Evolutionary conservation across 768 basidiomycete genomes (phyloP).

Genomic region (Collybia mongolica): DNA sequence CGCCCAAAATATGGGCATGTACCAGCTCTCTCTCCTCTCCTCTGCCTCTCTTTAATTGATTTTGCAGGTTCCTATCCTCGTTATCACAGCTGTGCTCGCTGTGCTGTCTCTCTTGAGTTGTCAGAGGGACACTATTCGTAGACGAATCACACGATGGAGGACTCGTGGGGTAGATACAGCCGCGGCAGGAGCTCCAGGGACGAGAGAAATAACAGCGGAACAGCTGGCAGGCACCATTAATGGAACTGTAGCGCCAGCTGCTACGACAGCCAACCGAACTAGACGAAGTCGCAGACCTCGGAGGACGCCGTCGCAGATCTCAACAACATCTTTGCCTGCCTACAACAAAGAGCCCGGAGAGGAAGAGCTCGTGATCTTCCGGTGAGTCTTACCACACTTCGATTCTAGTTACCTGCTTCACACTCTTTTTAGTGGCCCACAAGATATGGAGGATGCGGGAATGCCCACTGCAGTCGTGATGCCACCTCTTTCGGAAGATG

Average conservation of each 20-base stretch:
- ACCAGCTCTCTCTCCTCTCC: neutral
- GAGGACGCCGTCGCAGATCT: slow-evolving; percentile 79
- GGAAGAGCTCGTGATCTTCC: slow-evolving; percentile 70
- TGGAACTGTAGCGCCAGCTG: slow-evolving; percentile 18
- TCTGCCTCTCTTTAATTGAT: neutral
- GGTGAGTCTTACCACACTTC: slow-evolving; percentile 24
- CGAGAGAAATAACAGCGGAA: slow-evolving; percentile 52
- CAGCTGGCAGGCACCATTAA: slow-evolving; percentile 52
- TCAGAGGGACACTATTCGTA: too few species aligned
- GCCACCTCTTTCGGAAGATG: slow-evolving; percentile 35
- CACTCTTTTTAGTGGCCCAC: slow-evolving; percentile 37
- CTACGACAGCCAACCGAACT: slow-evolving; percentile 24
- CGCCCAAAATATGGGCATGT: slow-evolving; percentile 16
- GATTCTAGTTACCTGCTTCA: neutral
- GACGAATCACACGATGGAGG: too few species aligned
- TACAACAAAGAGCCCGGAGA: slow-evolving; percentile 88
- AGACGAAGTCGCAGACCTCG: slow-evolving; percentile 39
- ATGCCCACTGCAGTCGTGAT: slow-evolving; percentile 40
- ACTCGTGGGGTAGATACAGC: neutral
- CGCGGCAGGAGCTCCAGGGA: neutral
- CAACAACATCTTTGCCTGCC: slow-evolving; percentile 71
- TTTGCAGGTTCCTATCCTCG: slow-evolving; percentile 14
- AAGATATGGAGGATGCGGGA: slow-evolving; percentile 53
- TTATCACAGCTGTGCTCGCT: slow-evolving; percentile 4
- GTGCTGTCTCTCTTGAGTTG: slow-evolving; percentile 1